Percentiles rank a stretch among this genome's conserved stretches.
These are phyloP conservation scores for Cyamopsis tetragonoloba DNA, from an alignment of 306 rosid species.

Conservation along the genomic window DNA sequence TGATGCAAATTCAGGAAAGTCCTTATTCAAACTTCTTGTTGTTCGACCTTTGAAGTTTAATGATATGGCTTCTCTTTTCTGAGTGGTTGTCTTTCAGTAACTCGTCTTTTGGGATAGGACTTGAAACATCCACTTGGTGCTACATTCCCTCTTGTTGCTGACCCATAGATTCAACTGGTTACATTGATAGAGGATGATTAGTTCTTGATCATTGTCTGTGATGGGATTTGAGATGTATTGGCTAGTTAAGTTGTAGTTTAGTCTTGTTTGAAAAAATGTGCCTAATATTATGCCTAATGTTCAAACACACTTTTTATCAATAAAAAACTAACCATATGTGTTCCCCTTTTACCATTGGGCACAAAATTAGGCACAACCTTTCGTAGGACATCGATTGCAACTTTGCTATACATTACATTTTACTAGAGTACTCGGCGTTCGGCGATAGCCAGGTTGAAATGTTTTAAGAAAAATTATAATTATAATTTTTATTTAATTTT, in stretches of 20 bases:
- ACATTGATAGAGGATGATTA: constrained; percentile 72
- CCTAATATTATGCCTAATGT: too few species aligned
- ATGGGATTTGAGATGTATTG: constrained; percentile 90
- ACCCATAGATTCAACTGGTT: constrained; percentile 68
- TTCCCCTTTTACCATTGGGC: too few species aligned
- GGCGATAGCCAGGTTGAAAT: too few species aligned
- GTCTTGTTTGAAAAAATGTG: constrained; percentile 91
- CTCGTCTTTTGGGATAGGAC: constrained; percentile 88
- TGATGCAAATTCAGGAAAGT: too few species aligned
- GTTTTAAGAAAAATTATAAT: too few species aligned
- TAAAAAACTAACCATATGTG: too few species aligned
- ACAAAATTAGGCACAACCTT: too few species aligned
- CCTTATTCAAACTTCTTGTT: not conserved
- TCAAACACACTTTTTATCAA: too few species aligned
- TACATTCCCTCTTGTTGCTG: constrained; percentile 77
- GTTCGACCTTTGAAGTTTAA: not conserved
- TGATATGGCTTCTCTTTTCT: constrained; percentile 31
- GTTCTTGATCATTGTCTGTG: constrained; percentile 82
- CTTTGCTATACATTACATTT: too few species aligned
- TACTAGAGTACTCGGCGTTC: too few species aligned
- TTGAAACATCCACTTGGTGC: constrained; percentile 61
- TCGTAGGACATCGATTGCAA: too few species aligned
- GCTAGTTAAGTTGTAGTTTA: constrained; percentile 78
- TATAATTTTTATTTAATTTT: too few species aligned
- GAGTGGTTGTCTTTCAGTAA: constrained; percentile 61